Base-by-base conservation (phyloP, 306 rosid species). In the Trifolium pratense region DNA sequence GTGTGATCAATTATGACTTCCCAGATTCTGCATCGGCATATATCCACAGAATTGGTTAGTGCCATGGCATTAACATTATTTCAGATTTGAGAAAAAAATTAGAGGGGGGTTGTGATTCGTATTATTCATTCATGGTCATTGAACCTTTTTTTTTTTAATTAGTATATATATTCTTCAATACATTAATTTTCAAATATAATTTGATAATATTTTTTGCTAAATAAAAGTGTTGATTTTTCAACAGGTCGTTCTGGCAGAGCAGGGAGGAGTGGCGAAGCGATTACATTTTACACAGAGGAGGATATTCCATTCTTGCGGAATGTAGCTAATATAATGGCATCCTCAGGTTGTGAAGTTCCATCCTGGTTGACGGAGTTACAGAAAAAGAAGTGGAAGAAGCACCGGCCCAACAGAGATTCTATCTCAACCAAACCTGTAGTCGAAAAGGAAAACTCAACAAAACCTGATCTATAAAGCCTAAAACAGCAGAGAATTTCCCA, bases 211-310 rank as follows among this genome's bases (percentile, higher is more conserved):
- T 20, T 6, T 63, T 9, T 48, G 62, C 61, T 84, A 71, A 56
- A 32, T 25, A 75, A 26, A 37, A 48, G 32, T 74, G 48, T 58
- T 75, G 37, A 51, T 61, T 59, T 86, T 71, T 37, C 49, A 70
- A 75, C 77, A 94, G 99, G 99, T 78, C 99, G 96, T 15, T 84
- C 96, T 60, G 99, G 99, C 60, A 80, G 99, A 88, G 99, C 99
- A 8, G 99, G 97, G 75, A 89, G 97, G 82, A 82, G 76, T 8
- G 99, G 99, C 29, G 91, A 90, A 85, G 97, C 99, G 2, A 86
- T 91, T 61, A 94, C 99, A 37, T 85, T 89, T 73, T 94, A 88
- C 83, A 84, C 99, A 9, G 95, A 91, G 77, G 92, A 84, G 9
- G 97, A 91, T 75, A 81, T 91, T 53, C 96, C 96, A 9, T 89